Percentiles rank a stretch among this genome's conserved stretches.
These are phyloP conservation scores for Paxillus ammoniavirescens DNA, from an alignment of 768 basidiomycete genomes.

Conservation along the genomic window DNA sequence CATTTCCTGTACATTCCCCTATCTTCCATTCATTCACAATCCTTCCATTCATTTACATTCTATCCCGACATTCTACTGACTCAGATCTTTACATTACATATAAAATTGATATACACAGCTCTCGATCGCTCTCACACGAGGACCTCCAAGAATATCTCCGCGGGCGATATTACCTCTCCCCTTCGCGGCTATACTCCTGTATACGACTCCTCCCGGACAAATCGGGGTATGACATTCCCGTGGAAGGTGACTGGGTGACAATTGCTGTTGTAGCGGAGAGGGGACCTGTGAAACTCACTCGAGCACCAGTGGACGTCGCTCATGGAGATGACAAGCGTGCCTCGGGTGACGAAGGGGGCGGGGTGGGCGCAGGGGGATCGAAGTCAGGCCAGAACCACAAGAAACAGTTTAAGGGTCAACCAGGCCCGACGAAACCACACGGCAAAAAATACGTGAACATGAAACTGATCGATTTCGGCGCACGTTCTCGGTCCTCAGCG, in stretches of 20 bases:
- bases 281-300: conserved; percentile 71
- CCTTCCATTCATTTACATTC: not conserved
- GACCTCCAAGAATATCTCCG: conserved; percentile 77
- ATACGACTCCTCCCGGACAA: conserved; percentile 75
- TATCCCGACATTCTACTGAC: not conserved
- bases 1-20: not conserved
- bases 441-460: conserved; percentile 86
- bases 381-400: conserved; percentile 5
- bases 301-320: conserved; percentile 56
- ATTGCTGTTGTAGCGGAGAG: conserved; percentile 95
- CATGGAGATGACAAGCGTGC: conserved; percentile 44
- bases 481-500: conserved; percentile 52
- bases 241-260: conserved; percentile 92
- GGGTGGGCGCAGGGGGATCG: conserved; percentile 1
- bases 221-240: conserved; percentile 87
- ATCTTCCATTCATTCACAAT: conserved; percentile 1
- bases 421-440: conserved; percentile 35
- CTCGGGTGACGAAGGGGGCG: conserved; percentile 27
- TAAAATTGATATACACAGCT: conserved; percentile 40
- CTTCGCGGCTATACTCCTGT: conserved; percentile 85
- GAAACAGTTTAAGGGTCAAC: conserved; percentile 13
- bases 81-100: not conserved
- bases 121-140: conserved; percentile 70
- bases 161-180: conserved; percentile 85
- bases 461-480: conserved; percentile 81